phyloP scores from a whole-genome alignment of 1,139 yeast species.

The Ogataea hybrid region DNA sequence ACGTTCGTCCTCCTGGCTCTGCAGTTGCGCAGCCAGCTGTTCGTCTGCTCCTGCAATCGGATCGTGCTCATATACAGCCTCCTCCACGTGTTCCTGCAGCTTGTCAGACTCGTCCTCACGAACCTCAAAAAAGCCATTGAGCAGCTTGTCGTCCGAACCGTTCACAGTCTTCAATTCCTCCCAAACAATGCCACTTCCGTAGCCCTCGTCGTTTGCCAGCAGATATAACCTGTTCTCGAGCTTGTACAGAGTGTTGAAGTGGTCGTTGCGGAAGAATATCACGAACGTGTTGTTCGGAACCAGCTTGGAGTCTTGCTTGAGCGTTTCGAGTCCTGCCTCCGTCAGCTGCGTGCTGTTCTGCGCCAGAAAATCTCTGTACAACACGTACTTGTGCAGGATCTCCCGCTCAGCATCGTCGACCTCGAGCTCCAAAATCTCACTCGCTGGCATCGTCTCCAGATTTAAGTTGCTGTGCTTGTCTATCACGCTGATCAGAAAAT shows the following conservation, averaged over 20 bases:
- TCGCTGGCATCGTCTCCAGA: slow-evolving; percentile 12
- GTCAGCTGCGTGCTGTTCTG: slow-evolving; percentile 72
- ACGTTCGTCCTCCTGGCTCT: slow-evolving; percentile 58
- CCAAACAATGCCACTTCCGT: slow-evolving; percentile 63
- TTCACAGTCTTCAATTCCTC: slow-evolving; percentile 63
- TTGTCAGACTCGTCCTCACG: slow-evolving; percentile 7
- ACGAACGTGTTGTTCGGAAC: slow-evolving; percentile 50
- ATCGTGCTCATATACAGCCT: slow-evolving; percentile 8
- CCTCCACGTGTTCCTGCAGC: neutral
- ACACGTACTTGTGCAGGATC: slow-evolving; percentile 6
- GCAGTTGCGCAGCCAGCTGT: slow-evolving; percentile 50
- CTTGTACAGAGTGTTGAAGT: slow-evolving; percentile 71
- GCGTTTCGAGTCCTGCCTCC: slow-evolving; percentile 48
- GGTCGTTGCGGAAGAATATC: slow-evolving; percentile 82
- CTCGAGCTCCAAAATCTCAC: slow-evolving; percentile 4
- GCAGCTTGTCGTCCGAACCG: slow-evolving; percentile 67
- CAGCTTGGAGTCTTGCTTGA: slow-evolving; percentile 32
- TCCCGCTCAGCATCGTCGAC: slow-evolving; percentile 1
- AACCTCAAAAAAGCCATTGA: slow-evolving; percentile 58
- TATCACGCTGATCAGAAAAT: slow-evolving; percentile 35
- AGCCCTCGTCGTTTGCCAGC: slow-evolving; percentile 73
- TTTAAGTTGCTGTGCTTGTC: slow-evolving; percentile 10
- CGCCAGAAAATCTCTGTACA: slow-evolving; percentile 41
- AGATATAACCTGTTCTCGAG: slow-evolving; percentile 48
- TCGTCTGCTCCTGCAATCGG: slow-evolving; percentile 34